phyloP scores from a whole-genome alignment of 305 asterid species.

The Andrographis paniculata region DNA sequence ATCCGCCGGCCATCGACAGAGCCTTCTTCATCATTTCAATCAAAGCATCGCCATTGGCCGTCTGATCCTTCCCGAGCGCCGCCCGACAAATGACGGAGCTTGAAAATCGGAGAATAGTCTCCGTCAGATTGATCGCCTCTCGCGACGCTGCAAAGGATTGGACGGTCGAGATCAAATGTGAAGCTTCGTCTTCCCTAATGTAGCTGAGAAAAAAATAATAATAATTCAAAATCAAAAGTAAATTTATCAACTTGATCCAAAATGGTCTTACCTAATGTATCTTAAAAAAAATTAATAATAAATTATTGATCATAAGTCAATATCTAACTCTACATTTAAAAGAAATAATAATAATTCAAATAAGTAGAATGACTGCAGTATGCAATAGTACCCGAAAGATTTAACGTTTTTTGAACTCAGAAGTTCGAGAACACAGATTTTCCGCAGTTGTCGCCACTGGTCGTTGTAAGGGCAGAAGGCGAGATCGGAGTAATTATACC shows the following conservation, averaged over 20 bases:
- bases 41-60: constrained; percentile 6
- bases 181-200: constrained; percentile 18
- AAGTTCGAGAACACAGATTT: constrained; percentile 22
- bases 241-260: too few relatives aligned
- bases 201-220: too few relatives aligned
- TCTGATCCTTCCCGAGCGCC: constrained; percentile 12
- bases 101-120: constrained; percentile 4
- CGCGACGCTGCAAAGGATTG: not conserved
- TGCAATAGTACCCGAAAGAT: too few relatives aligned
- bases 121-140: constrained; percentile 4
- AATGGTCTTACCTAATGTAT: too few relatives aligned
- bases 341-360: too few relatives aligned
- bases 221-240: too few relatives aligned
- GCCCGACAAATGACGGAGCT: constrained; percentile 16
- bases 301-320: too few relatives aligned
- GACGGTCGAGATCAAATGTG: constrained; percentile 5
- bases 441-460: constrained; percentile 28
- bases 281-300: too few relatives aligned
- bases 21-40: constrained; percentile 1
- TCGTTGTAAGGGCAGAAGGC: constrained; percentile 17
- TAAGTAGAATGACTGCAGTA: too few relatives aligned
- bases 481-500: constrained; percentile 11
- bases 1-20: not conserved
- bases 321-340: too few relatives aligned
- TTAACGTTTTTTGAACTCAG: constrained; percentile 21